phyloP scores from a whole-genome alignment of 78 protist species.

The Dictyostelium brefeldianum region DNA sequence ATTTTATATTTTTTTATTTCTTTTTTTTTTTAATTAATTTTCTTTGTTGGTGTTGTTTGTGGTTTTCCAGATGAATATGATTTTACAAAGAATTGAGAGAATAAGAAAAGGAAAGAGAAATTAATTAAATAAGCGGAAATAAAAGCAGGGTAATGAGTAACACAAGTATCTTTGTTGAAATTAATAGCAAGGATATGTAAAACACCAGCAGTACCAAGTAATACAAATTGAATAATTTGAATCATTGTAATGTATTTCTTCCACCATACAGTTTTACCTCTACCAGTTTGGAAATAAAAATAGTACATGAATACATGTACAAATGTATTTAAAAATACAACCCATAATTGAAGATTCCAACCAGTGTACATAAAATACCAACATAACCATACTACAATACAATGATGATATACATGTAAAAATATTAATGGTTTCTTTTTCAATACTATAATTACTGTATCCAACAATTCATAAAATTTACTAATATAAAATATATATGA shows the following conservation, averaged over 20 bases:
- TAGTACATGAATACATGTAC: constrained; percentile 90
- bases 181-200: neutral
- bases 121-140: constrained; percentile 42
- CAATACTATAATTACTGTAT: constrained; percentile 88
- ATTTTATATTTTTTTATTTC: neutral
- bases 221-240: constrained; percentile 85
- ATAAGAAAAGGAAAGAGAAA: constrained; percentile 78
- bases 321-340: constrained; percentile 66
- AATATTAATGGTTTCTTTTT: constrained; percentile 76
- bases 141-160: constrained; percentile 39
- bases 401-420: constrained; percentile 91
- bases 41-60: neutral
- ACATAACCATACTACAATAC: constrained; percentile 65
- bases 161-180: neutral
- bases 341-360: constrained; percentile 70
- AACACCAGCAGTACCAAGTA: constrained; percentile 41
- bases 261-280: constrained; percentile 84
- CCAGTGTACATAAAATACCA: constrained; percentile 63
- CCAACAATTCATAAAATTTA: constrained; percentile 90
- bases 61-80: constrained; percentile 17
- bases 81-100: constrained; percentile 46
- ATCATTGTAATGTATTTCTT: constrained; percentile 79
- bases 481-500: constrained; percentile 80
- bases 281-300: constrained; percentile 78
- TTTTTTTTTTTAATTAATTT: constrained; percentile 18